Percentiles rank a stretch among this genome's conserved stretches.
phyloP scores from a whole-genome alignment of 768 basidiomycete species.

The Bullera alba region DNA sequence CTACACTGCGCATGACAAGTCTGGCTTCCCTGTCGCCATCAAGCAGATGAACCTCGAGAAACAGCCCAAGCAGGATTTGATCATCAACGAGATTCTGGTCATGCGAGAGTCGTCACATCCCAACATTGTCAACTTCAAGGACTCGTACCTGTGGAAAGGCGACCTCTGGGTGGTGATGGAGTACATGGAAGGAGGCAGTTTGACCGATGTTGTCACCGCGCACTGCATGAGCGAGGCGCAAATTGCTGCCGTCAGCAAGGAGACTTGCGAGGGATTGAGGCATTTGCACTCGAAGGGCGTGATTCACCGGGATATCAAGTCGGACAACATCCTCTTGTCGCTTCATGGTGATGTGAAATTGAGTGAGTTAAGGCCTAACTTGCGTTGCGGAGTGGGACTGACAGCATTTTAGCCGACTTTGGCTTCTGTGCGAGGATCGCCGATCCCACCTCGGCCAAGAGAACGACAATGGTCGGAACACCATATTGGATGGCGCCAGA shows the following conservation, averaged over 20 bases:
- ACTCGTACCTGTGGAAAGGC: slow-evolving; percentile 94
- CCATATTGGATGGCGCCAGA: slow-evolving; percentile 99
- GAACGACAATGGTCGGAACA: slow-evolving; percentile 96
- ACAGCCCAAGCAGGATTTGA: slow-evolving; percentile 98
- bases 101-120: slow-evolving; percentile 95
- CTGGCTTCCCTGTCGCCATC: slow-evolving; percentile 90
- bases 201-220: slow-evolving; percentile 92
- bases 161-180: slow-evolving; percentile 99
- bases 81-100: slow-evolving; percentile 99
- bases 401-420: slow-evolving; percentile 44
- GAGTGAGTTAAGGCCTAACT: slow-evolving; percentile 56
- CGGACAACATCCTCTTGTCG: slow-evolving; percentile 88
- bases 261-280: slow-evolving; percentile 85
- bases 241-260: slow-evolving; percentile 91
- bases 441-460: slow-evolving; percentile 53
- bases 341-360: slow-evolving; percentile 95
- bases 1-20: slow-evolving; percentile 96
- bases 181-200: slow-evolving; percentile 92
- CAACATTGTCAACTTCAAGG: slow-evolving; percentile 99
- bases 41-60: slow-evolving; percentile 99
- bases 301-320: slow-evolving; percentile 99
- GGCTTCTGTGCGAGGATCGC: slow-evolving; percentile 48
- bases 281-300: slow-evolving; percentile 94
- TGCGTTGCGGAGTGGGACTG: slow-evolving; percentile 1
- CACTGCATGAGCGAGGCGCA: slow-evolving; percentile 98